Evolutionary conservation across 2,329 filamentous ascomycete genomes (phyloP).

Genomic region (Tolypocladium tropicale): DNA sequence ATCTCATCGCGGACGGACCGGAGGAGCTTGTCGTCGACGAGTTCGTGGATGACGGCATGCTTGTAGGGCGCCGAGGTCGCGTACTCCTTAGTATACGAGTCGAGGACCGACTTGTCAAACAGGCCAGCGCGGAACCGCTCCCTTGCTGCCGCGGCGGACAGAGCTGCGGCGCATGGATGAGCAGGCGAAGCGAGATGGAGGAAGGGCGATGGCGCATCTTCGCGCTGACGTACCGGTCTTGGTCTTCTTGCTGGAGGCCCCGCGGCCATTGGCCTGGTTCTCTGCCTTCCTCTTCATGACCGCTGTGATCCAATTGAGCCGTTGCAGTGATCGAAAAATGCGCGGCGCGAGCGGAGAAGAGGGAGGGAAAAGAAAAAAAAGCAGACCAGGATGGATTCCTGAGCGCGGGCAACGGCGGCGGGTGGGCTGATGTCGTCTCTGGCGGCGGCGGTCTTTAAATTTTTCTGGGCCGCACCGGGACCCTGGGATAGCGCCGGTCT

Average conservation of each 20-base stretch:
- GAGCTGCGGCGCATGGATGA: slow-evolving; percentile 21
- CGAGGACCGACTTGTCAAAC: slow-evolving; percentile 48
- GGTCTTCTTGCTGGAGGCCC: slow-evolving; percentile 41
- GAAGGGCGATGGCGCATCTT: neutral
- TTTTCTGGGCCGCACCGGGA: neutral
- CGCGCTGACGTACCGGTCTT: slow-evolving; percentile 30
- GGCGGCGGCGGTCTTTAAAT: neutral
- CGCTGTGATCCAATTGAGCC: slow-evolving; percentile 10
- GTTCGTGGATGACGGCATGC: slow-evolving; percentile 75
- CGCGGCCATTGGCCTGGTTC: slow-evolving; percentile 29
- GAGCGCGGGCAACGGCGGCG: neutral
- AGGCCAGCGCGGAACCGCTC: slow-evolving; percentile 55
- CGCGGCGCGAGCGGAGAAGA: neutral
- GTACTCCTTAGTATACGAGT: slow-evolving; percentile 52
- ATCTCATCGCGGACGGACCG: slow-evolving; percentile 84
- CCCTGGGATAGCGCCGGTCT: neutral
- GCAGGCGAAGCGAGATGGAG: slow-evolving; percentile 3
- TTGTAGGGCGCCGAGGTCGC: slow-evolving; percentile 66
- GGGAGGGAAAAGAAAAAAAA: too few species aligned
- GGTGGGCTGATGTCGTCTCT: neutral
- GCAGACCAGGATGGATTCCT: neutral
- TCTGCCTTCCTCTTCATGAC: slow-evolving; percentile 52
- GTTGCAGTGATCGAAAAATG: neutral
- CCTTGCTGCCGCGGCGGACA: slow-evolving; percentile 39
- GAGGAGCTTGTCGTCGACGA: slow-evolving; percentile 74